Conservation (phyloP, 352 stramenopile genomes). For the Globisporangium megalacanthum region DNA sequence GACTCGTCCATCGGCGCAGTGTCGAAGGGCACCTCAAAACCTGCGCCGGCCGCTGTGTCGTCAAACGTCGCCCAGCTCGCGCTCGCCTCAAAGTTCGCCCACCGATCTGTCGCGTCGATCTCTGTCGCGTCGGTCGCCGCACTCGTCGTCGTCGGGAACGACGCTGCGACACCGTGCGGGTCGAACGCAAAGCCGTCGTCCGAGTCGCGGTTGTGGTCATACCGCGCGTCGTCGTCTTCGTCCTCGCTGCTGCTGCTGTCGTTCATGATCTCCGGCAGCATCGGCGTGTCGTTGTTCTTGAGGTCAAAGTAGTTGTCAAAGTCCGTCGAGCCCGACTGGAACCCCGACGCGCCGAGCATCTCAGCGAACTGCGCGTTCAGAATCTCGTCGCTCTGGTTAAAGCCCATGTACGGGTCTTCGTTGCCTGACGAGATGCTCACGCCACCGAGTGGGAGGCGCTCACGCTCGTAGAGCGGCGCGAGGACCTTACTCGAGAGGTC, state of each 20-base stretch:
- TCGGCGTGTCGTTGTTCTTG: slow-evolving; percentile 59
- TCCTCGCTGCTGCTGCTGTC: slow-evolving; percentile 87
- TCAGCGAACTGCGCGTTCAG: slow-evolving; percentile 82
- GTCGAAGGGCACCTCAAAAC: slow-evolving; percentile 58
- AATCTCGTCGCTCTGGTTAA: slow-evolving; percentile 66
- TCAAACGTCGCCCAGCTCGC: slow-evolving; percentile 71
- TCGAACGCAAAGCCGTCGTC: slow-evolving; percentile 34
- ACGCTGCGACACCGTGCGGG: slow-evolving; percentile 7
- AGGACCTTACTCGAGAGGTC: slow-evolving; percentile 66
- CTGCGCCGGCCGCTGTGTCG: slow-evolving; percentile 20
- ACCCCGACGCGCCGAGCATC: slow-evolving; percentile 70
- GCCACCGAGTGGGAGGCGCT: slow-evolving; percentile 69
- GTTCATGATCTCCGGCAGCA: slow-evolving; percentile 83
- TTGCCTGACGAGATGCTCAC: slow-evolving; percentile 42
- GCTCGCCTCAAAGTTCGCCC: slow-evolving; percentile 62
- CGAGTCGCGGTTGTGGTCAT: slow-evolving; percentile 9
- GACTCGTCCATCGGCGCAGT: slow-evolving; percentile 44
- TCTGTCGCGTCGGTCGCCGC: background rate
- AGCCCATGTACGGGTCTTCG: slow-evolving; percentile 75
- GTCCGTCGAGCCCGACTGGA: slow-evolving; percentile 37
- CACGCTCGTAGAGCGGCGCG: slow-evolving; percentile 69
- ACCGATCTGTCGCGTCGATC: slow-evolving; percentile 25
- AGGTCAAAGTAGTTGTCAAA: slow-evolving; percentile 80
- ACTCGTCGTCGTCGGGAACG: slow-evolving; percentile 1
- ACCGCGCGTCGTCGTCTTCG: slow-evolving; percentile 66